phyloP scores from a whole-genome alignment of 495 filamentous ascomycete genomes.

The Rostrohypoxylon terebratum region DNA sequence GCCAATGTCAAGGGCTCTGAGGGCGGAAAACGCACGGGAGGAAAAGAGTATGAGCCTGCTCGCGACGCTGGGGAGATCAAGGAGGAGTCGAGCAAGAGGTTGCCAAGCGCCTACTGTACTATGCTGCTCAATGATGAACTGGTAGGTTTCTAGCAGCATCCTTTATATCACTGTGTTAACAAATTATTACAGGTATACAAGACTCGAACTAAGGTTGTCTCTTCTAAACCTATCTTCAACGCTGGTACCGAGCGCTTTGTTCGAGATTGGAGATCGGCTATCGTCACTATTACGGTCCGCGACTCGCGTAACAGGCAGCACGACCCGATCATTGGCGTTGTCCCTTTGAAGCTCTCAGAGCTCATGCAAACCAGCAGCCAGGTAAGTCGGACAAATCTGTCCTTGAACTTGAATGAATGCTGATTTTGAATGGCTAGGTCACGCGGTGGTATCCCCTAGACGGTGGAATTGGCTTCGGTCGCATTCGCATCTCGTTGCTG shows the following conservation, averaged over 20 bases:
- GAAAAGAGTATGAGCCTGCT: constrained; percentile 89
- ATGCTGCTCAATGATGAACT: constrained; percentile 90
- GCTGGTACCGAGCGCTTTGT: constrained; percentile 94
- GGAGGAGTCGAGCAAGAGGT: constrained; percentile 78
- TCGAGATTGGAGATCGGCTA: constrained; percentile 90
- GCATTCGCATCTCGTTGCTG: constrained; percentile 87
- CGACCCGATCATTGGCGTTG: constrained; percentile 92
- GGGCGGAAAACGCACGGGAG: constrained; percentile 71
- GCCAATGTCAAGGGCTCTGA: constrained; percentile 80
- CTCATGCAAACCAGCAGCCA: constrained; percentile 87
- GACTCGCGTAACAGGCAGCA: constrained; percentile 91
- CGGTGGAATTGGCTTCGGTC: constrained; percentile 79
- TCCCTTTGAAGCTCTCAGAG: constrained; percentile 87
- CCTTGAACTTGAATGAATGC: not conserved
- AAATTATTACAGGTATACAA: constrained; percentile 71
- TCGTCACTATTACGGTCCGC: constrained; percentile 87
- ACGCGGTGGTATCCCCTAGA: constrained; percentile 70
- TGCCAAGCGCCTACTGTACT: constrained; percentile 92
- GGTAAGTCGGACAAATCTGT: constrained; percentile 51
- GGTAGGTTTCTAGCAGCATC: constrained; percentile 54
- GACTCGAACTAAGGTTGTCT: constrained; percentile 89
- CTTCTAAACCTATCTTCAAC: constrained; percentile 95
- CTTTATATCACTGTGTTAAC: not conserved
- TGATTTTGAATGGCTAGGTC: constrained; percentile 45
- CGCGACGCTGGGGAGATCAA: constrained; percentile 85